Evolutionary conservation across 768 basidiomycete species (phyloP).

Genomic region (Rhizopogon roseolus): DNA sequence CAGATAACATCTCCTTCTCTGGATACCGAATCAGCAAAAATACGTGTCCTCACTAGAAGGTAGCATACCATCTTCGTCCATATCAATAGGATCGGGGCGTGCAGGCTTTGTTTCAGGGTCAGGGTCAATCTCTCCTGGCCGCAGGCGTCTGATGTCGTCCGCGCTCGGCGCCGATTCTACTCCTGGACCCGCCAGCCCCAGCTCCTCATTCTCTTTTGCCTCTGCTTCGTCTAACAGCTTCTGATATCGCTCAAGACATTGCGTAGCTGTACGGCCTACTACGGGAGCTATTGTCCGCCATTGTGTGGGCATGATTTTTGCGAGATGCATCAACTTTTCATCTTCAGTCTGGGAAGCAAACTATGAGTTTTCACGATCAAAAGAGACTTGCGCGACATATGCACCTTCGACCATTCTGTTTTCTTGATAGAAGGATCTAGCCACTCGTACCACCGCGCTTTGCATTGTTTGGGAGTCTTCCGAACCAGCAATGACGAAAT

Average conservation of each 20-base stretch:
- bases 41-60: not conserved
- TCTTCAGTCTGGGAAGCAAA: conserved; percentile 73
- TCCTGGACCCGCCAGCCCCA: conserved; percentile 83
- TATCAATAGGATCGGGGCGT: conserved; percentile 97
- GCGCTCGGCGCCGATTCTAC: conserved; percentile 78
- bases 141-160: conserved; percentile 85
- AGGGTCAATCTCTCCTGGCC: conserved; percentile 97
- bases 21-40: conserved; percentile 8
- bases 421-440: conserved; percentile 99
- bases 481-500: conserved; percentile 96
- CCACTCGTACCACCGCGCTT: conserved; percentile 99
- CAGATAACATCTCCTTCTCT: conserved; percentile 99
- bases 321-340: conserved; percentile 95
- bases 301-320: conserved; percentile 99
- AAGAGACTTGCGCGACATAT: conserved; percentile 10
- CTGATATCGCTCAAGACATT: conserved; percentile 97
- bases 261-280: conserved; percentile 95
- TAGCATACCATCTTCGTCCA: conserved; percentile 93
- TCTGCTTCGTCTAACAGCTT: conserved; percentile 97
- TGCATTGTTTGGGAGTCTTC: conserved; percentile 99
- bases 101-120: conserved; percentile 99
- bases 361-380: not conserved
- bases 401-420: conserved; percentile 98
- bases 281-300: conserved; percentile 99
- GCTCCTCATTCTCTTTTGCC: conserved; percentile 91